Evolutionary conservation across 441 rosid species (phyloP).

Genomic region (Populus hybrid): DNA sequence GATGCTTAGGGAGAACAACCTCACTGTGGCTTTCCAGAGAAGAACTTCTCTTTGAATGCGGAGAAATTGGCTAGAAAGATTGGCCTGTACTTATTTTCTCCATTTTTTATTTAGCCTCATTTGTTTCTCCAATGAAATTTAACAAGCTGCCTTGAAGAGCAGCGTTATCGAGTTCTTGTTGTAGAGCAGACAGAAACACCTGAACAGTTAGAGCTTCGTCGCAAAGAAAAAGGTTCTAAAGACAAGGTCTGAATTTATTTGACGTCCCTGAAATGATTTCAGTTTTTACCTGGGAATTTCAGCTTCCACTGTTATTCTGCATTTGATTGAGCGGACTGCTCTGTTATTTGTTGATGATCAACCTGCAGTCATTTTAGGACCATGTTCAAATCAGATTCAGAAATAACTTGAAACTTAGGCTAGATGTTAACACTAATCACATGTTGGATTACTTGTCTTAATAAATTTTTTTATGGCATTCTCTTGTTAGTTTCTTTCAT

Average conservation of each 20-base stretch:
- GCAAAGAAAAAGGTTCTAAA: slow-evolving; percentile 82
- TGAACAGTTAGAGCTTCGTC: slow-evolving; percentile 90
- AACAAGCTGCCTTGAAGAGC: slow-evolving; percentile 32
- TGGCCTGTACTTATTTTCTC: slow-evolving; percentile 20
- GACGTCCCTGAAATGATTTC: slow-evolving; percentile 6
- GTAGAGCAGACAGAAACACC: slow-evolving; percentile 99
- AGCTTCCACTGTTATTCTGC: background rate
- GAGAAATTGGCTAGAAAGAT: slow-evolving; percentile 98
- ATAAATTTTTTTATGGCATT: background rate
- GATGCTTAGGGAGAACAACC: slow-evolving; percentile 93
- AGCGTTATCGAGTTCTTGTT: slow-evolving; percentile 97
- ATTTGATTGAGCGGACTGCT: too few species aligned
- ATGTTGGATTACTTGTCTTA: background rate
- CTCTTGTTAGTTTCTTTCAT: slow-evolving; percentile 3
- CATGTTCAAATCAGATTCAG: background rate
- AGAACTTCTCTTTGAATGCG: slow-evolving; percentile 77
- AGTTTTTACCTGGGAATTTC: slow-evolving; percentile 21
- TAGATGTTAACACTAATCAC: background rate
- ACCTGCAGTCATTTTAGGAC: background rate
- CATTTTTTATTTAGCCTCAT: slow-evolving; percentile 16
- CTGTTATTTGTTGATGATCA: background rate
- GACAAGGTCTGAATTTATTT: slow-evolving; percentile 66
- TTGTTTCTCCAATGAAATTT: slow-evolving; percentile 14
- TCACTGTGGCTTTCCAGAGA: slow-evolving; percentile 99
- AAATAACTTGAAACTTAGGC: background rate